phyloP scores from a whole-genome alignment of 352 stramenopile genomes.

The Pythium vanterpoolii region DNA sequence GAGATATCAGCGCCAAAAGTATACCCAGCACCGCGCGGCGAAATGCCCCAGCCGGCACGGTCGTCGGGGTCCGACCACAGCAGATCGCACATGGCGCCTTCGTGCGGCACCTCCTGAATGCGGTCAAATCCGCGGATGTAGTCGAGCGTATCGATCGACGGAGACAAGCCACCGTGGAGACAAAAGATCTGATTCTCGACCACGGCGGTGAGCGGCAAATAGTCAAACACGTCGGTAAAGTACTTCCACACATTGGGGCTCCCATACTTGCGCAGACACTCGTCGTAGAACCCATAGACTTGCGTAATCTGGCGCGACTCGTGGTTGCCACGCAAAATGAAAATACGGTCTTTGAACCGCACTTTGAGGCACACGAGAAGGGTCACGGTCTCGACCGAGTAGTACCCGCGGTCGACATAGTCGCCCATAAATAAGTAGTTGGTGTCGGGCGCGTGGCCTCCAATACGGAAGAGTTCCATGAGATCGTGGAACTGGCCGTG shows the following conservation, averaged over 20 bases:
- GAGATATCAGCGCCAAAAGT: conserved; percentile 92
- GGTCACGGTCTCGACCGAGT: conserved; percentile 91
- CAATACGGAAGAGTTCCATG: conserved; percentile 77
- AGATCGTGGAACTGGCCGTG: conserved; percentile 70
- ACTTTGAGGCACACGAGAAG: conserved; percentile 94
- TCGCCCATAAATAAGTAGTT: conserved; percentile 99
- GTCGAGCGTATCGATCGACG: conserved; percentile 91
- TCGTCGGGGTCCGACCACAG: conserved; percentile 97
- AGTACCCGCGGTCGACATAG: conserved; percentile 99
- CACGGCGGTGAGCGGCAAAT: conserved; percentile 94
- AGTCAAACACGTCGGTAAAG: conserved; percentile 93
- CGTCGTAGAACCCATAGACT: conserved; percentile 98
- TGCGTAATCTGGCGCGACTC: conserved; percentile 96
- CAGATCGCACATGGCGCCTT: conserved; percentile 98
- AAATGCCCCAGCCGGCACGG: conserved; percentile 94
- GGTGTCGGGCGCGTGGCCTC: conserved; percentile 85
- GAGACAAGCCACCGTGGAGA: conserved; percentile 86
- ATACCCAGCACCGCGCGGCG: conserved; percentile 89
- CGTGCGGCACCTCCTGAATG: conserved; percentile 95
- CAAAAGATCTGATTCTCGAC: conserved; percentile 93
- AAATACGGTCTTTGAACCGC: conserved; percentile 90
- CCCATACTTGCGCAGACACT: conserved; percentile 99
- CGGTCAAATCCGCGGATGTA: conserved; percentile 93
- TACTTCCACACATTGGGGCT: conserved; percentile 69
- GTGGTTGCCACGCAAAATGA: conserved; percentile 92